These are phyloP conservation scores for Fusarium marasasianum DNA, from an alignment of 2,329 filamentous ascomycete genomes.

Conservation along the genomic window DNA sequence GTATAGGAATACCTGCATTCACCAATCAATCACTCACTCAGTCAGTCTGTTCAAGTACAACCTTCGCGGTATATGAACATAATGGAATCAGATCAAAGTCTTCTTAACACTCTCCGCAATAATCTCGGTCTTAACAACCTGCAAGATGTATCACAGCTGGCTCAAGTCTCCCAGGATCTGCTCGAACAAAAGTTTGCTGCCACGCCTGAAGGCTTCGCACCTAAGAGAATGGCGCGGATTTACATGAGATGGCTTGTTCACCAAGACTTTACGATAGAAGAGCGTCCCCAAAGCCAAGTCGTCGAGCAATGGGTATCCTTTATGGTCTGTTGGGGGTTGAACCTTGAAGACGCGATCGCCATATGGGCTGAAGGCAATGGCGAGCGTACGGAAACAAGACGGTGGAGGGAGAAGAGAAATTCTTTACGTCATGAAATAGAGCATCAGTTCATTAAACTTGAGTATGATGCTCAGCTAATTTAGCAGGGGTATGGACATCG, in stretches of 20 bases:
- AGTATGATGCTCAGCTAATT: too few relatives aligned
- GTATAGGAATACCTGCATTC: not conserved
- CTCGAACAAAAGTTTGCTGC: constrained; percentile 34
- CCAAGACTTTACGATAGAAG: not conserved
- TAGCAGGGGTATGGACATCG: not conserved
- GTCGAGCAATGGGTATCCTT: not conserved
- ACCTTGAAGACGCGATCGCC: not conserved
- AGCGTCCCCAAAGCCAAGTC: not conserved
- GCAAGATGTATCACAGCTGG: constrained; percentile 33
- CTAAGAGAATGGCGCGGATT: constrained; percentile 34
- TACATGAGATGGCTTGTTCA: constrained; percentile 44
- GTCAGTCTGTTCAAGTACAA: not conserved
- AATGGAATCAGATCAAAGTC: constrained; percentile 31
- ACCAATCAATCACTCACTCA: not conserved
- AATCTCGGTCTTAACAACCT: constrained; percentile 39
- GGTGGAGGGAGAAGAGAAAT: not conserved
- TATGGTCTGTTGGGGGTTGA: not conserved
- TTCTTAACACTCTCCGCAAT: constrained; percentile 35
- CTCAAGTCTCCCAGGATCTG: constrained; percentile 37
- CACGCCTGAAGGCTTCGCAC: constrained; percentile 10
- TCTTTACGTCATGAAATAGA: not conserved
- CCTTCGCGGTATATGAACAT: not conserved
- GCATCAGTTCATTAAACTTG: not conserved
- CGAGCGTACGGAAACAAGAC: not conserved
- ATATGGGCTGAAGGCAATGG: not conserved